These are phyloP conservation scores for Penicillium ochrochloron DNA, from an alignment of 495 filamentous ascomycete genomes.

Conservation along the genomic window DNA sequence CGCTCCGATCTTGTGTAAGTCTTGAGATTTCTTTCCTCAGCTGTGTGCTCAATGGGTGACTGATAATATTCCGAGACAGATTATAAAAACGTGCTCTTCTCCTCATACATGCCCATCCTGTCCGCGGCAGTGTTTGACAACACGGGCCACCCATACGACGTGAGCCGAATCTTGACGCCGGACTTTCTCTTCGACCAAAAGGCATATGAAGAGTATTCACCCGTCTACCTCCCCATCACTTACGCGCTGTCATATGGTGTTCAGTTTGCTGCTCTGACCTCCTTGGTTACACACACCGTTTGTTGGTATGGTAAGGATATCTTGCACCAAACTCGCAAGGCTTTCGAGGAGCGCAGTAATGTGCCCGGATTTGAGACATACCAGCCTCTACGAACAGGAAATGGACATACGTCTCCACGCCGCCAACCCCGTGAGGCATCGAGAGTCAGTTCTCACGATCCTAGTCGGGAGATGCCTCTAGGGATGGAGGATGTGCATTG, in stretches of 20 bases:
- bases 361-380: constrained; percentile 31
- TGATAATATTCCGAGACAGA: constrained; percentile 40
- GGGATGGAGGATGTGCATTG: constrained; percentile 62
- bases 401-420: neutral
- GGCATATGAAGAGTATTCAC: constrained; percentile 76
- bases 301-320: constrained; percentile 39
- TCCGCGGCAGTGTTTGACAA: constrained; percentile 81
- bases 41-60: neutral
- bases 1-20: constrained; percentile 65
- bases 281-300: constrained; percentile 42
- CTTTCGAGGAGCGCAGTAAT: constrained; percentile 32
- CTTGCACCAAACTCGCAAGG: constrained; percentile 34
- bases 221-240: constrained; percentile 82
- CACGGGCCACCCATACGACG: constrained; percentile 76
- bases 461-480: constrained; percentile 23
- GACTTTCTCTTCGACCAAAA: constrained; percentile 75
- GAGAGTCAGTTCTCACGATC: constrained; percentile 25
- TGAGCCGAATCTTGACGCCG: constrained; percentile 72
- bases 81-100: constrained; percentile 76
- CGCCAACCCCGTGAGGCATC: constrained; percentile 21
- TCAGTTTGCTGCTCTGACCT: constrained; percentile 79
- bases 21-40: neutral
- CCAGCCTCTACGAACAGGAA: constrained; percentile 25
- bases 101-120: constrained; percentile 77
- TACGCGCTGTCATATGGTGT: constrained; percentile 82